phyloP scores from a whole-genome alignment of 2,329 filamentous ascomycete species.

The Xylariomycetidae sp. region DNA sequence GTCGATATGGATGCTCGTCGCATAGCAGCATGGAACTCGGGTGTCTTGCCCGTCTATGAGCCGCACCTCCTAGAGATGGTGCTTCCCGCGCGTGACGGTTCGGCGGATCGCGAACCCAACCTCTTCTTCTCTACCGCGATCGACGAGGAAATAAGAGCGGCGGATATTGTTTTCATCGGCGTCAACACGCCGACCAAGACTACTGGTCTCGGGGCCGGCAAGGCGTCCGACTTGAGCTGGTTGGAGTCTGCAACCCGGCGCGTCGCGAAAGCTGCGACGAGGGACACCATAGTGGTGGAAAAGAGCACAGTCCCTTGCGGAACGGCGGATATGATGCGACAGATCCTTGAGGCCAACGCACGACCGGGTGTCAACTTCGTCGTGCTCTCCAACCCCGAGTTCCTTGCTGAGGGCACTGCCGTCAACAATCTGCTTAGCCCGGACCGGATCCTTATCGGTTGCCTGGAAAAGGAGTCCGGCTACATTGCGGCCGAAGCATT shows the following conservation, averaged over 20 bases:
- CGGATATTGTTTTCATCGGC: constrained; percentile 68
- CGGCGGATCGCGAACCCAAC: constrained; percentile 50
- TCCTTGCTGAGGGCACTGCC: constrained; percentile 71
- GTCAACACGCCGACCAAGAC: constrained; percentile 78
- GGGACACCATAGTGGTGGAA: constrained; percentile 70
- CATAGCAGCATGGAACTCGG: constrained; percentile 68
- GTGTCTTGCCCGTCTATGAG: constrained; percentile 70
- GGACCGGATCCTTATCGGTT: constrained; percentile 71
- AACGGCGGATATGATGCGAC: constrained; percentile 41
- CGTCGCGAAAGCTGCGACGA: constrained; percentile 60
- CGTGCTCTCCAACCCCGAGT: constrained; percentile 76
- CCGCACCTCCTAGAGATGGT: constrained; percentile 65
- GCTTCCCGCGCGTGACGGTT: constrained; percentile 55
- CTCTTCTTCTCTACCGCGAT: constrained; percentile 69
- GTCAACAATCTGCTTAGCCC: constrained; percentile 64
- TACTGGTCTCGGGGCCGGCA: constrained; percentile 61
- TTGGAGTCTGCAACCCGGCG: constrained; percentile 64
- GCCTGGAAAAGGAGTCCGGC: constrained; percentile 53
- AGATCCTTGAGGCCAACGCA: constrained; percentile 1
- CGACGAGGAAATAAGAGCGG: constrained; percentile 53
- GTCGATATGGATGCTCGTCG: constrained; percentile 62
- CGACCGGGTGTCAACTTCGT: constrained; percentile 63
- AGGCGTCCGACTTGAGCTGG: constrained; percentile 65
- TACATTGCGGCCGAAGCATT: constrained; percentile 57
- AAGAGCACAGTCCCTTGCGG: constrained; percentile 76